phyloP scores from a whole-genome alignment of 2,329 filamentous ascomycete species.

The Epichloe glyceriae region DNA sequence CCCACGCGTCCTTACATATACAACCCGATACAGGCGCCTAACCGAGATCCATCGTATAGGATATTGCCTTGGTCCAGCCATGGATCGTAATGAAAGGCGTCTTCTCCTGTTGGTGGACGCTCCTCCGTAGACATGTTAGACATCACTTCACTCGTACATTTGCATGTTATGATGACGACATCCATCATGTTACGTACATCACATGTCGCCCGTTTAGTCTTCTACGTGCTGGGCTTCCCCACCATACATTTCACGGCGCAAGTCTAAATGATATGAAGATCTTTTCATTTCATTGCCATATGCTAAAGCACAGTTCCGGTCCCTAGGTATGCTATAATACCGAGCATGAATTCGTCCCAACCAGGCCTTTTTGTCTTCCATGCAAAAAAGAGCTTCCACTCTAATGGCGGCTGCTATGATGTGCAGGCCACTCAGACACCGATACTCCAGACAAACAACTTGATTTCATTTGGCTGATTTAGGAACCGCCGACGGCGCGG shows the following conservation, averaged over 20 bases:
- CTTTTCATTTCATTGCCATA: conserved; percentile 27
- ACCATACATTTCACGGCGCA: too few relatives aligned
- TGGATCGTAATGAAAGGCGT: too few relatives aligned
- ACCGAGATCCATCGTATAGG: background rate
- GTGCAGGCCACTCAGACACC: conserved; percentile 25
- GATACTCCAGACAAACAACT: conserved; percentile 23
- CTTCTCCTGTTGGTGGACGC: too few relatives aligned
- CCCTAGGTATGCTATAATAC: conserved; percentile 24
- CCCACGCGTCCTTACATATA: too few relatives aligned
- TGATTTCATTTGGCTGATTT: conserved; percentile 21
- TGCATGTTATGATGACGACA: too few relatives aligned
- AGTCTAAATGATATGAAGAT: conserved; percentile 5
- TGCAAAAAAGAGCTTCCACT: conserved; percentile 19
- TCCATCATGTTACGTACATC: too few relatives aligned
- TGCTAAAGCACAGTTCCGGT: conserved; percentile 24
- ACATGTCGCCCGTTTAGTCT: too few relatives aligned
- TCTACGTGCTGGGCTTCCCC: too few relatives aligned
- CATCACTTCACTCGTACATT: too few relatives aligned
- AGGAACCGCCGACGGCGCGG: conserved; percentile 45
- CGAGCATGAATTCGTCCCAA: conserved; percentile 28
- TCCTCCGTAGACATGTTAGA: too few relatives aligned
- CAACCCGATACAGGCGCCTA: background rate
- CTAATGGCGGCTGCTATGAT: conserved; percentile 20
- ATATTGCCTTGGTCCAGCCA: background rate
- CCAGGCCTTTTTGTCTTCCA: conserved; percentile 21